These are phyloP conservation scores for Dryadomyces quercivorus DNA, from an alignment of 2,329 filamentous ascomycete species.

Conservation along the genomic window DNA sequence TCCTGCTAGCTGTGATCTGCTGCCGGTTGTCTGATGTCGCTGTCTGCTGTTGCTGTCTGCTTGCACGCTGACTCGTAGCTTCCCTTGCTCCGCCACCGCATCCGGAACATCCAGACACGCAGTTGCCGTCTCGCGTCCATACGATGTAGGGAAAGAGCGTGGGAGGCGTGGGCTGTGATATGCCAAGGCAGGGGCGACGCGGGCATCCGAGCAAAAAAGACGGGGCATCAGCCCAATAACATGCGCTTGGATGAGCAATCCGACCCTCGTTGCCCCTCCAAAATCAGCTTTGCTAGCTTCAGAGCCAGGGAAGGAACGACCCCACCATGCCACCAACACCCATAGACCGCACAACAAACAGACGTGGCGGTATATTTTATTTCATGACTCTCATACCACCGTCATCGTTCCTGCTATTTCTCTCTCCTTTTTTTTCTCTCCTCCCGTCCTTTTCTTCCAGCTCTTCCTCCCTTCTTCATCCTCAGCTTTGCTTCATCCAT, in stretches of 20 bases:
- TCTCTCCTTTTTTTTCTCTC: constrained; percentile 1
- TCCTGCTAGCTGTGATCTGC: too few relatives aligned
- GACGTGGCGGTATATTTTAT: constrained; percentile 4
- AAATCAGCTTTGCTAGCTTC: not conserved
- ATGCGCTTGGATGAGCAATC: too few relatives aligned
- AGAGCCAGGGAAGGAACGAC: not conserved
- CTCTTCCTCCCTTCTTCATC: not conserved
- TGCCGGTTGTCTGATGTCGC: too few relatives aligned
- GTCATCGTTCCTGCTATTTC: not conserved
- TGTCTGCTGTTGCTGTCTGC: too few relatives aligned
- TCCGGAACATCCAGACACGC: too few relatives aligned
- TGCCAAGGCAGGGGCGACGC: not conserved
- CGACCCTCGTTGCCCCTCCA: not conserved
- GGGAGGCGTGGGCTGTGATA: too few relatives aligned
- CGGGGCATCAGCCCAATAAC: not conserved
- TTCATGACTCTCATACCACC: constrained; percentile 8
- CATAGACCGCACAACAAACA: not conserved
- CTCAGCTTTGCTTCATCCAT: not conserved
- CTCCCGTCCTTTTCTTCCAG: not conserved
- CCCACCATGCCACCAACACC: constrained; percentile 1
- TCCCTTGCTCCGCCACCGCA: too few relatives aligned
- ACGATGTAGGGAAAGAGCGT: too few relatives aligned
- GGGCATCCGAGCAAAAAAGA: too few relatives aligned
- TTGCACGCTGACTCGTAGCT: not conserved
- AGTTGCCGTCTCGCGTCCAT: too few relatives aligned